phyloP scores from a whole-genome alignment of 345 rosid genomes.

The Eucalyptus pauciflora region DNA sequence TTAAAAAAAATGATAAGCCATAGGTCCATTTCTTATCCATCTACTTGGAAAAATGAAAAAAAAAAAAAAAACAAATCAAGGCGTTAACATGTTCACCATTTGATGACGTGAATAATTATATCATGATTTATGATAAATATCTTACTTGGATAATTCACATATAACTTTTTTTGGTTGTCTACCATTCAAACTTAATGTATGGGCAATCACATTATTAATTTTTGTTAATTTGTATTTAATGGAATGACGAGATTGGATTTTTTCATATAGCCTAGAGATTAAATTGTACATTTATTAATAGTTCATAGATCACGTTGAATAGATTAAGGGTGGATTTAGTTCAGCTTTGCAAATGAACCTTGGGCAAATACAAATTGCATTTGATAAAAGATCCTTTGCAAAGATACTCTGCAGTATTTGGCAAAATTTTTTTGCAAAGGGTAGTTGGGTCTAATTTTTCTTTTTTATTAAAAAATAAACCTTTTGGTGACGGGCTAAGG shows the following conservation, averaged over 20 bases:
- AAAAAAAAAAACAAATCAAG: background rate
- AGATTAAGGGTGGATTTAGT: background rate
- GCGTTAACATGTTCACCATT: background rate
- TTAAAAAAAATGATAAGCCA: background rate
- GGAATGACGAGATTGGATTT: fast-evolving
- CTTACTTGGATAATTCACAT: fast-evolving
- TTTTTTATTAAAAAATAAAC: background rate
- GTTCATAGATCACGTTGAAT: fast-evolving
- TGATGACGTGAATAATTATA: background rate
- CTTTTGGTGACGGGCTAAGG: fast-evolving
- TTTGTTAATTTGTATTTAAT: background rate
- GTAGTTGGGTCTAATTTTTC: background rate
- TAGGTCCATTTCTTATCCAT: background rate
- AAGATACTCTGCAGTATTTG: background rate
- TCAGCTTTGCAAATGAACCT: too few relatives aligned
- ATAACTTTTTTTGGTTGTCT: background rate
- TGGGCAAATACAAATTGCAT: background rate
- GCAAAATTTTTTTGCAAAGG: fast-evolving
- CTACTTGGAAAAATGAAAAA: background rate
- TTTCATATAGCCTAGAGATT: background rate
- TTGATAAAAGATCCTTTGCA: background rate
- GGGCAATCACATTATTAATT: background rate
- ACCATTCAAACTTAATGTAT: background rate
- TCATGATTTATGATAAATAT: background rate
- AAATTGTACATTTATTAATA: background rate